Evolutionary conservation across 768 basidiomycete genomes (phyloP), one percentile per base, ranked within the genome.

Genomic region (Xerocomellus intermedius): DNA sequence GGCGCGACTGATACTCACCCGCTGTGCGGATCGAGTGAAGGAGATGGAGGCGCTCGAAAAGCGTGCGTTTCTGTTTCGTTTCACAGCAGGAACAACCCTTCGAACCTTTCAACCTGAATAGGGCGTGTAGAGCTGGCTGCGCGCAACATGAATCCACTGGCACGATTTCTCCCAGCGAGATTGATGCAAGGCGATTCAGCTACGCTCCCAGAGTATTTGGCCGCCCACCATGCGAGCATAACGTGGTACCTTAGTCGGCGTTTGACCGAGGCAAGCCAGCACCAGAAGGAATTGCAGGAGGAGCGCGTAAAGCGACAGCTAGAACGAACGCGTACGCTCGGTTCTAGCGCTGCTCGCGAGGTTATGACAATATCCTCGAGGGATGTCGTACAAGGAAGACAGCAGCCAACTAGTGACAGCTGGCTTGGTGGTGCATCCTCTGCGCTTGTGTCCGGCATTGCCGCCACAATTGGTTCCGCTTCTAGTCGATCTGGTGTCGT

Each of bases 221-320:
- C 92, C n/a, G 92, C 93, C 5, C 97, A 99, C 69, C 91, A 91
- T 64, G 81, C 92, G n/a, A 83, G 89, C 64, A 83, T 99, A 60
- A 91, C 92, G 13, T 94, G 94, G 88, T 95, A 87, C 73, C 83
- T 99, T 52, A 88, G 82, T 66, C 80, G 88, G 48, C 82, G 89
- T 37, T 79, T 99, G 36, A 81, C 93, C 0, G 84, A 89, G 58
- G 82, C 87, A 24, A 88, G 91, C 61, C 85, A 91, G 64, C 77
- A 68, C 16, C 87, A 96, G 61, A 87, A 87, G 61, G 86, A 91
- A 60, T 82, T 98, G 77, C 97, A 99, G 72, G 96, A 98, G 71
- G 93, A 96, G 69, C 86, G 97, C 46, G 81, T 94, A 51, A 87
- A 86, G 68, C 83, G 96, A 5, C 90, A 96, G 65, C 73, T 89